Evolutionary conservation across 1,284 basidiomycete species (phyloP), one percentile per base, ranked within the genome.

Genomic region (Sporisorium scitamineum): DNA sequence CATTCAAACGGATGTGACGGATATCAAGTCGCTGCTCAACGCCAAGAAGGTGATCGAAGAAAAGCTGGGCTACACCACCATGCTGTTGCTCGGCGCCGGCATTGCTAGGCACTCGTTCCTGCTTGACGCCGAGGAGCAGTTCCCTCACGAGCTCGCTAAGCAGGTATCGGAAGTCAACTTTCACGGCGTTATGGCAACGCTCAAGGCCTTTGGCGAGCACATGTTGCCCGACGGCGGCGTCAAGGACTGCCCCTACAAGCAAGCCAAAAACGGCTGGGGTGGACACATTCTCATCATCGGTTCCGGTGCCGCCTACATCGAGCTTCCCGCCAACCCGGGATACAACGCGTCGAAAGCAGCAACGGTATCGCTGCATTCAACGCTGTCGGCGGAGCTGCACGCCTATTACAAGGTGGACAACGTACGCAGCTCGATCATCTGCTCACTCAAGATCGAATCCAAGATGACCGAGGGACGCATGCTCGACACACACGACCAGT

Each of bases 221-320:
- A 70, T 80, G 67, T 52, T 80, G 14, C 70, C 77, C 3, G 76
- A 78, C 26, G 72, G 69, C 34, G 69, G 69, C 16, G 62, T 68
- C 32, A 65, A 64, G 26, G 76, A 78, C 34, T 54, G 65, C 1
- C 64, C 67, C 10, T 58, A 54, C 63, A 68, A 70, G 37, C 61
- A 68, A 18, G 74, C 77, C 22, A 66, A 58, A 42, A 79, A 79
- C 48, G 70, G 70, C 3, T 77, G 65, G 62, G 79, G 79, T 10
- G 79, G 79, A 9, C 79, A 80, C 41, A 80, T 80, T 32, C 68
- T 80, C 20, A 57, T 80, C 58, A 73, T 80, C 44, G 79, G 70
- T 20, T 66, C 61, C 5, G 78, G 78, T 18, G 72, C 78, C 7
- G 72, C 78, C 2, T 80, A 70, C 50, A 55, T 71, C 27, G 70